A percentile compares a stretch with the other conserved stretches of the same genome.
Conservation (phyloP, 192 early-diverging fungal genomes). For the Chytriomyces sp. region DNA sequence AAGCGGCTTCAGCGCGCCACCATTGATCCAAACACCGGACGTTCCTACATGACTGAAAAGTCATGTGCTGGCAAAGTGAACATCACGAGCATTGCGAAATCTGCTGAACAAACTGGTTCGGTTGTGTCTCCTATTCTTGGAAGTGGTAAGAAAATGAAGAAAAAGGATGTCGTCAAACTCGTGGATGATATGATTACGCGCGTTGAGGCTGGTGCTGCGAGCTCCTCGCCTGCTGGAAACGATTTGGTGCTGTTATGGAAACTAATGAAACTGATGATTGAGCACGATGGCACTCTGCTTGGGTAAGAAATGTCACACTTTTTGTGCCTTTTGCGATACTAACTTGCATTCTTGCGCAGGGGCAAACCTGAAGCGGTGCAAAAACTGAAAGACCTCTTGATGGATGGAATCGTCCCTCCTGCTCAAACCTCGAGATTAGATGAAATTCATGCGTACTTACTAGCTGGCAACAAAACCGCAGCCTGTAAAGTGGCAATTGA, state of each 20-base stretch:
- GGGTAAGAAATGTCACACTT: constrained; percentile 46
- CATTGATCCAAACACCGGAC: constrained; percentile 37
- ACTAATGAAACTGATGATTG: constrained; percentile 65
- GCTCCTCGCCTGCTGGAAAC: constrained; percentile 15
- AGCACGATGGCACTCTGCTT: constrained; percentile 66
- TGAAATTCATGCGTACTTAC: constrained; percentile 65
- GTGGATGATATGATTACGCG: constrained; percentile 28
- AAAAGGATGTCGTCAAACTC: constrained; percentile 53
- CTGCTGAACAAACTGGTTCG: not conserved
- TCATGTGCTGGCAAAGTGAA: constrained; percentile 37
- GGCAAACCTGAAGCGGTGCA: constrained; percentile 25
- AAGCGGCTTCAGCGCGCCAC: constrained; percentile 38
- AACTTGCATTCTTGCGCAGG: not conserved
- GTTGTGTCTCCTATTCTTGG: constrained; percentile 41
- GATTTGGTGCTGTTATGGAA: constrained; percentile 61
- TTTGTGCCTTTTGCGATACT: constrained; percentile 28
- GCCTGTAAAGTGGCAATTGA: constrained; percentile 59
- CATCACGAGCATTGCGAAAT: constrained; percentile 9
- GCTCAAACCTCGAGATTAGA: constrained; percentile 17
- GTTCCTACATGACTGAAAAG: constrained; percentile 41
- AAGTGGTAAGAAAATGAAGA: constrained; percentile 40
- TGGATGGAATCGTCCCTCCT: not conserved
- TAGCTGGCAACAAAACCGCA: constrained; percentile 63
- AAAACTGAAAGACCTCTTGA: constrained; percentile 43
- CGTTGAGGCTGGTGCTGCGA: constrained; percentile 17